Evolutionary conservation across 768 basidiomycete genomes (phyloP), one percentile per base, ranked within the genome.

Genomic region (Cystoderma amianthinum): DNA sequence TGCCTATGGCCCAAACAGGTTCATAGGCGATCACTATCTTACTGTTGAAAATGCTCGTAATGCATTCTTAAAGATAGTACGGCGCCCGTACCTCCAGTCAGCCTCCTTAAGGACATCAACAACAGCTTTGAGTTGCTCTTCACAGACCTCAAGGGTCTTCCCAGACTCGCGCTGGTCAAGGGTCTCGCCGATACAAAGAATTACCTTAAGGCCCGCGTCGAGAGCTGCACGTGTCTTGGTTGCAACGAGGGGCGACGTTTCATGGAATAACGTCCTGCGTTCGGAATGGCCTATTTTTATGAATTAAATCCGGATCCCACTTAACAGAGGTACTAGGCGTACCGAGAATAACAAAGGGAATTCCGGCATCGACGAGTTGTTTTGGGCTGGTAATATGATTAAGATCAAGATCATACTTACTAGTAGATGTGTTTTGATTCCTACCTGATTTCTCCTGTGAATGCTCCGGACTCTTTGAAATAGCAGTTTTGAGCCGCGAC

Each of bases 1-100:
- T 97, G 34, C 96, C 96, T 60, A 98, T 98, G 23, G 96, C 95
- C 95, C 96, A 98, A 13, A 98, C 90, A 32, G 93, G 90, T 62
- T 95, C 91, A 62, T 94, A 99, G 15, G 96, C 96, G 53, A 99
- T 74, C 44, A 99, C 95, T 55, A 98, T 72, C 48, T 87, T 80
- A 55, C 92, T 94, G 36, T 22, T 22, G 15, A 23, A 32, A 16
- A 37, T 21, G 40, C 28, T 23, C 12, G 12, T 4, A 3, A 35
- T 19, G 5, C 34, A 19, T 15, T 42, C 17, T 24, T 34, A 17
- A 23, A 32, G 11, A 36, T 28, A 40, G 21, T 16, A 12, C 10
- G 39, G 53, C n/a, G n/a, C n/a, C n/a, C 80, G 47, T 45, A 92
- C 92, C 74, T 78, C 94, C 95, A 99, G 55, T 89, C 80, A 15